Evolutionary conservation across 306 rosid genomes (phyloP).

Genomic region (Spatholobus suberectus): DNA sequence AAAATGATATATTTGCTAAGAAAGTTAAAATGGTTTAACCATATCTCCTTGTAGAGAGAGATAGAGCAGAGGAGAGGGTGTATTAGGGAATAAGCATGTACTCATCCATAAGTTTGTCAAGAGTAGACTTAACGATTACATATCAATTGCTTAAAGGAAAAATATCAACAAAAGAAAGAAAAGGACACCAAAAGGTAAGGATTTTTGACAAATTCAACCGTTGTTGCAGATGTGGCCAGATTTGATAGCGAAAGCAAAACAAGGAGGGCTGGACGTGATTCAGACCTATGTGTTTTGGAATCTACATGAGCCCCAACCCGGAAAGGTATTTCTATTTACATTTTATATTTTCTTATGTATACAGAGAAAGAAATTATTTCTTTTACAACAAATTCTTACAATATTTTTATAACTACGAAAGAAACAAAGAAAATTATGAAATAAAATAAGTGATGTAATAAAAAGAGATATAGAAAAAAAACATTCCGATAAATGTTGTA

Average conservation of each 20-base stretch:
- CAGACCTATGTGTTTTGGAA: conserved; percentile 97
- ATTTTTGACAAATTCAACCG: background rate
- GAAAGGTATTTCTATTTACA: conserved; percentile 37
- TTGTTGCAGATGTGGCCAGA: conserved; percentile 84
- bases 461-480: background rate
- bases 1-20: background rate
- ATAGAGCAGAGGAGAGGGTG: background rate
- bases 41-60: background rate
- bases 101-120: background rate
- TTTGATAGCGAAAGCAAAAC: conserved; percentile 83
- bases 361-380: no score
- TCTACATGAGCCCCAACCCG: conserved; percentile 77
- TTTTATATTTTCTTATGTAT: background rate
- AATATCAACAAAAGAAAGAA: background rate
- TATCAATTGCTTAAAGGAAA: conserved; percentile 25
- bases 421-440: no score
- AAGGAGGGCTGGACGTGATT: conserved; percentile 90
- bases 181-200: background rate
- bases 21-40: background rate
- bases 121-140: conserved; percentile 37
- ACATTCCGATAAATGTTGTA: no score
- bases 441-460: background rate
- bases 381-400: no score
- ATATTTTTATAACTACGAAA: background rate
- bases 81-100: background rate